A percentile compares a stretch with the other conserved stretches of the same genome.
phyloP scores from a whole-genome alignment of 495 filamentous ascomycete species.

The Darksidea phi region DNA sequence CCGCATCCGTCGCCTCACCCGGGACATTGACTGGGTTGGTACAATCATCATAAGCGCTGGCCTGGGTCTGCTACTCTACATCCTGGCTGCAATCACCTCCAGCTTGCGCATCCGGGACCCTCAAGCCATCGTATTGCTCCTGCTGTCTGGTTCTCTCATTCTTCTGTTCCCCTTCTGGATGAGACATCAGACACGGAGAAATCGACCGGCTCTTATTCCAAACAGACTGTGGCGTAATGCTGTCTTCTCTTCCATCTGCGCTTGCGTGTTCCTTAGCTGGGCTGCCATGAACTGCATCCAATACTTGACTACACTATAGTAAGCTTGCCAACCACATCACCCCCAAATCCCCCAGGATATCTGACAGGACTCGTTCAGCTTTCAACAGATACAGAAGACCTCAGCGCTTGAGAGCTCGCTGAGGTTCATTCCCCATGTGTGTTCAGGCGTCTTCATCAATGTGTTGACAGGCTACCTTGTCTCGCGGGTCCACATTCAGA shows the following conservation, averaged over 20 bases:
- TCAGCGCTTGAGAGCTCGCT: slow-evolving; percentile 46
- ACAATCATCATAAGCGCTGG: slow-evolving; percentile 40
- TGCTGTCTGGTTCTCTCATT: slow-evolving; percentile 45
- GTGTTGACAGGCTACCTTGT: slow-evolving; percentile 55
- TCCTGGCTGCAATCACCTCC: slow-evolving; percentile 45
- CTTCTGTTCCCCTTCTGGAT: slow-evolving; percentile 49
- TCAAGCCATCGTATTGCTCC: slow-evolving; percentile 42
- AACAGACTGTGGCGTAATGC: slow-evolving; percentile 53
- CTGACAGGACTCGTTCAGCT: slow-evolving; percentile 24
- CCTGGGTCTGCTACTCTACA: slow-evolving; percentile 47
- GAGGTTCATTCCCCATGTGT: slow-evolving; percentile 55
- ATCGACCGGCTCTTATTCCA: slow-evolving; percentile 48
- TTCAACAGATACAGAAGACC: slow-evolving; percentile 51
- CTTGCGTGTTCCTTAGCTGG: slow-evolving; percentile 53
- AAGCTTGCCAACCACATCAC: slow-evolving; percentile 49
- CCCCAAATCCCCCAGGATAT: no score
- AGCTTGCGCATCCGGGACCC: slow-evolving; percentile 36
- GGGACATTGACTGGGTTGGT: slow-evolving; percentile 52
- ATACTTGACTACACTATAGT: slow-evolving; percentile 38
- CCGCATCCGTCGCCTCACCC: slow-evolving; percentile 30
- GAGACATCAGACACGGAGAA: slow-evolving; percentile 43
- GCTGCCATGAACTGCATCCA: slow-evolving; percentile 45
- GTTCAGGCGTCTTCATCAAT: slow-evolving; percentile 54
- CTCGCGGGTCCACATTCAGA: slow-evolving; percentile 50
- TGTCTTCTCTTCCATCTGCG: slow-evolving; percentile 50